phyloP scores from a whole-genome alignment of 257 asterid species.

The Scutellaria baicalensis region DNA sequence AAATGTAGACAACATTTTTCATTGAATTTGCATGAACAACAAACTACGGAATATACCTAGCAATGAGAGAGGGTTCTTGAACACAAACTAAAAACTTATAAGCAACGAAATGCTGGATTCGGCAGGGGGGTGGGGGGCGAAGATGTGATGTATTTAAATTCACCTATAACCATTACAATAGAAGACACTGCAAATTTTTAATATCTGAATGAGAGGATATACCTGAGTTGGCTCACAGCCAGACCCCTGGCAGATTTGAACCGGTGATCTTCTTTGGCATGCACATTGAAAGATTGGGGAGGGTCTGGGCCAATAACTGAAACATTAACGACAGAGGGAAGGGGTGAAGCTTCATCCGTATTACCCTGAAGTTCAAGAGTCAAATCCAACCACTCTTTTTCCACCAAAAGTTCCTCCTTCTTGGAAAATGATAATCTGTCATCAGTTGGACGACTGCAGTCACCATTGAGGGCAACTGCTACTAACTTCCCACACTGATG shows the following conservation, averaged over 20 bases:
- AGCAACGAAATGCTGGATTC: background rate
- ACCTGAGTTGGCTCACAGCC: slow-evolving; percentile 66
- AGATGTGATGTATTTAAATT: background rate
- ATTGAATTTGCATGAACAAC: too few species aligned
- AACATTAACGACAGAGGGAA: slow-evolving; percentile 48
- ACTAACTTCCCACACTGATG: slow-evolving; percentile 64
- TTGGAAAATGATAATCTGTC: slow-evolving; percentile 16
- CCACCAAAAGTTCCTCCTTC: slow-evolving; percentile 31
- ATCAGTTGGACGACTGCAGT: slow-evolving; percentile 19
- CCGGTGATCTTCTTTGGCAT: slow-evolving; percentile 24
- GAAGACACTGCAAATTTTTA: background rate
- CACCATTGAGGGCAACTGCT: slow-evolving; percentile 50
- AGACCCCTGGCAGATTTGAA: slow-evolving; percentile 38
- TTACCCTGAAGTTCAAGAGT: slow-evolving; percentile 46
- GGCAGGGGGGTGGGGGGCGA: too few species aligned
- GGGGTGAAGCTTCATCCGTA: slow-evolving; percentile 22
- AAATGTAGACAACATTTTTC: too few species aligned
- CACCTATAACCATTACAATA: background rate
- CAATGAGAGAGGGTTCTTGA: background rate
- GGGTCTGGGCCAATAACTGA: slow-evolving; percentile 48
- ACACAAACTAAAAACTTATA: background rate
- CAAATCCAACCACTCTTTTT: slow-evolving; percentile 58
- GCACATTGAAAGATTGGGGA: slow-evolving; percentile 25
- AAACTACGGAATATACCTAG: too few species aligned
- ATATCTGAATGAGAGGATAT: background rate